A percentile compares a stretch with the other conserved stretches of the same genome.
Conservation (phyloP, 352 stramenopile genomes). For the Pythium chondricola region DNA sequence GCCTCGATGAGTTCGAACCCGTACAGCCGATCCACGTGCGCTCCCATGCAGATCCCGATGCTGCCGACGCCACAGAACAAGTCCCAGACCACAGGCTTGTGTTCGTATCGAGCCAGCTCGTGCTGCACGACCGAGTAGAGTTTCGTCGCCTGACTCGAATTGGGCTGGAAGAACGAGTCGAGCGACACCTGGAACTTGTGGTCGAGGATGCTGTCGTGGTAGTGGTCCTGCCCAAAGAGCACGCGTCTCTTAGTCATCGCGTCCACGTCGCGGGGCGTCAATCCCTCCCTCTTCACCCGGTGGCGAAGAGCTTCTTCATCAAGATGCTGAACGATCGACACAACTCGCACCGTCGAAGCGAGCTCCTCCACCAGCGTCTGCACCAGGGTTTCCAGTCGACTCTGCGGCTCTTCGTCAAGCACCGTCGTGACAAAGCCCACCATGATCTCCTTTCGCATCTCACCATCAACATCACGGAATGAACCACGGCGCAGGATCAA, state of each 20-base stretch:
- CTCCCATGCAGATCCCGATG: slow-evolving; percentile 71
- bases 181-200: slow-evolving; percentile 62
- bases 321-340: slow-evolving; percentile 58
- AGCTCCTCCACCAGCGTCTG: slow-evolving; percentile 21
- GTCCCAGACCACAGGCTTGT: slow-evolving; percentile 65
- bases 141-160: slow-evolving; percentile 43
- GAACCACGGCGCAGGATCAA: slow-evolving; percentile 55
- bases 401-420: slow-evolving; percentile 29
- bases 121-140: slow-evolving; percentile 53
- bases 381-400: slow-evolving; percentile 27
- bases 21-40: slow-evolving; percentile 34
- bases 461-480: slow-evolving; percentile 15
- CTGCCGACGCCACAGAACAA: slow-evolving; percentile 76
- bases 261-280: not conserved
- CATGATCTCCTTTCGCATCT: slow-evolving; percentile 47
- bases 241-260: slow-evolving; percentile 17
- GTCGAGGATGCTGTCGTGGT: slow-evolving; percentile 54
- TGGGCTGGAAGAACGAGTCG: slow-evolving; percentile 79
- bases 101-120: slow-evolving; percentile 15
- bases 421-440: slow-evolving; percentile 54
- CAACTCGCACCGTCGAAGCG: slow-evolving; percentile 18
- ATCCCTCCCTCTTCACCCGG: slow-evolving; percentile 3
- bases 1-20: slow-evolving; percentile 64
- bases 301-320: slow-evolving; percentile 56
- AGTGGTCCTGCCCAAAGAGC: slow-evolving; percentile 38